phyloP scores from a whole-genome alignment of 345 rosid species.

The Moricandia moricandioides region DNA sequence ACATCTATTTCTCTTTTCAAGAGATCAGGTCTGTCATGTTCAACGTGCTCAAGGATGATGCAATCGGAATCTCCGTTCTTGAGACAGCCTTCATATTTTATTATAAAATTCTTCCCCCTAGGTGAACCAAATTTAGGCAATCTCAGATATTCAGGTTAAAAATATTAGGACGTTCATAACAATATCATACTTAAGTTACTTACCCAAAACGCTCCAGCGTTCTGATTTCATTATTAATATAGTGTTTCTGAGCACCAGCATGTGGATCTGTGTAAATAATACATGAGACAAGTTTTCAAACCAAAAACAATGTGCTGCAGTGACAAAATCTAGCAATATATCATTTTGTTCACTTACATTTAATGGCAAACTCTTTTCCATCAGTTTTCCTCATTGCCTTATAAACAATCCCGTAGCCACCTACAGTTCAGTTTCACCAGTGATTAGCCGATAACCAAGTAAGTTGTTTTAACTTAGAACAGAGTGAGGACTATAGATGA shows the following conservation, averaged over 20 bases:
- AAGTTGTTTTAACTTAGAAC: background rate
- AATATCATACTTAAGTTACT: slow-evolving; percentile 31
- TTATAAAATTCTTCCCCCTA: slow-evolving; percentile 86
- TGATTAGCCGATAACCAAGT: background rate
- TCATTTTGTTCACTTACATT: slow-evolving; percentile 54
- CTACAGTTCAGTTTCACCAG: slow-evolving; percentile 44
- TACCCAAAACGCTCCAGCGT: slow-evolving; percentile 98
- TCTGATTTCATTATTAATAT: slow-evolving; percentile 66
- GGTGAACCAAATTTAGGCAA: slow-evolving; percentile 19
- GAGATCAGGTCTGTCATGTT: slow-evolving; percentile 96
- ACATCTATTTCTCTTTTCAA: slow-evolving; percentile 72
- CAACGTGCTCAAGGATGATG: slow-evolving; percentile 83
- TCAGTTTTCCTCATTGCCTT: slow-evolving; percentile 71
- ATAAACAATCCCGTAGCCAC: slow-evolving; percentile 93
- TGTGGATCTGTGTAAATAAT: slow-evolving; percentile 67
- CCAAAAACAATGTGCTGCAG: background rate
- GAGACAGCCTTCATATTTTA: slow-evolving; percentile 74
- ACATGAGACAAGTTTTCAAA: slow-evolving; percentile 23
- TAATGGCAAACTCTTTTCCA: slow-evolving; percentile 77
- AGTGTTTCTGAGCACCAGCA: slow-evolving; percentile 66
- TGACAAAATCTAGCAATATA: slow-evolving; percentile 15
- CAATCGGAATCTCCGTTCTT: slow-evolving; percentile 73
- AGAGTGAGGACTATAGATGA: background rate
- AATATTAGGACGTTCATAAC: background rate
- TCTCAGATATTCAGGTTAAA: background rate